phyloP scores from a whole-genome alignment of 306 rosid genomes.

The Spatholobus suberectus region DNA sequence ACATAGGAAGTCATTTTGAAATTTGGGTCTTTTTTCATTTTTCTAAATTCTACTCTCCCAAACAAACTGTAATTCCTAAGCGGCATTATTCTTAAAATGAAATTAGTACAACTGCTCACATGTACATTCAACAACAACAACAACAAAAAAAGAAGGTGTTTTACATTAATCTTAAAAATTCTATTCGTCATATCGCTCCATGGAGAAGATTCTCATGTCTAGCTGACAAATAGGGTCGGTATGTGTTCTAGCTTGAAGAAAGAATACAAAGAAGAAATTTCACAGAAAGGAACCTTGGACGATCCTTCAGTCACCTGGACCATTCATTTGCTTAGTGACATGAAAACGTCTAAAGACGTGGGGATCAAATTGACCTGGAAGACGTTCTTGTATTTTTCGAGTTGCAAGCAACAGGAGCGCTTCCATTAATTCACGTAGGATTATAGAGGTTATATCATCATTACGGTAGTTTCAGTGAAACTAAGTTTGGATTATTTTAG shows the following conservation, averaged over 20 bases:
- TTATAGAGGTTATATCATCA: too few relatives aligned
- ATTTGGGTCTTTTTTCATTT: too few relatives aligned
- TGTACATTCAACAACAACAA: neutral
- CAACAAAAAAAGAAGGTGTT: neutral
- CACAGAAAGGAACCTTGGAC: slow-evolving; percentile 26
- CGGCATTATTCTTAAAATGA: neutral
- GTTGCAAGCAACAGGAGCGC: neutral
- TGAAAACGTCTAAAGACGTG: slow-evolving; percentile 37
- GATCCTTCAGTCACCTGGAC: slow-evolving; percentile 44
- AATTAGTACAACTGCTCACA: neutral
- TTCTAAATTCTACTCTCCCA: too few relatives aligned
- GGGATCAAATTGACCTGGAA: slow-evolving; percentile 34
- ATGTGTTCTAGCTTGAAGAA: slow-evolving; percentile 21
- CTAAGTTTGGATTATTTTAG: too few relatives aligned
- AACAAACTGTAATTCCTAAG: too few relatives aligned
- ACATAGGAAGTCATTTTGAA: too few relatives aligned
- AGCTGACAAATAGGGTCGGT: slow-evolving; percentile 31
- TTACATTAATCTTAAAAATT: neutral
- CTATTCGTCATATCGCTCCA: neutral
- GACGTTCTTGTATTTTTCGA: slow-evolving; percentile 14
- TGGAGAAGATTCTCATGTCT: slow-evolving; percentile 17
- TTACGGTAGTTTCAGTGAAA: too few relatives aligned
- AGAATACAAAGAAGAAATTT: slow-evolving; percentile 36
- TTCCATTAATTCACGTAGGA: neutral
- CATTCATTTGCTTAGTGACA: slow-evolving; percentile 48